phyloP scores from a whole-genome alignment of 208 protist species.

The Novymonas esmeraldas region DNA sequence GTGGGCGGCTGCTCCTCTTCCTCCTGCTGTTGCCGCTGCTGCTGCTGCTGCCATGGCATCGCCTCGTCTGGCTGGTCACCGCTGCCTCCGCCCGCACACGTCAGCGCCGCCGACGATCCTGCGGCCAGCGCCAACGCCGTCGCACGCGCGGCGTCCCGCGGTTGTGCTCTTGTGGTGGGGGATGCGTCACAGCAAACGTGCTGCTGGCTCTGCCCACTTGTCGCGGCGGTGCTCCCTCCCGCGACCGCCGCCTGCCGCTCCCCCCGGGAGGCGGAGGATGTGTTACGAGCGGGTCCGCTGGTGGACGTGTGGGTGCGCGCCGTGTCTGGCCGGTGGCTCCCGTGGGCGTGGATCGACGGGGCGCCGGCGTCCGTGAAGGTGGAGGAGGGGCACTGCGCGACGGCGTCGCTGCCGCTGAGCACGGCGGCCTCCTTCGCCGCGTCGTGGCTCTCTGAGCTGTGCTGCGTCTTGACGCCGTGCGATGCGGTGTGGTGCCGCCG shows the following conservation, averaged over 20 bases:
- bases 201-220: constrained; percentile 21
- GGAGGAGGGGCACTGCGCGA: background rate
- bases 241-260: too few relatives aligned
- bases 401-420: background rate
- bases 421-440: constrained; percentile 19
- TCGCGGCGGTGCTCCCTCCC: constrained; percentile 1
- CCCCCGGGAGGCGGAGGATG: too few relatives aligned
- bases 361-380: too few relatives aligned
- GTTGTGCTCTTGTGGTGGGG: constrained; percentile 17
- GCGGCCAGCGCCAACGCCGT: background rate
- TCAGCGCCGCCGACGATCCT: background rate
- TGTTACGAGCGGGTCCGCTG: constrained; percentile 14
- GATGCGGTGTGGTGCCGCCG: background rate
- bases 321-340: constrained; percentile 4
- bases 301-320: constrained; percentile 23
- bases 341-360: background rate
- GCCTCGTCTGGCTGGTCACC: constrained; percentile 12
- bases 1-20: too few relatives aligned
- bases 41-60: constrained; percentile 6
- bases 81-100: background rate
- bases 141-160: constrained; percentile 1
- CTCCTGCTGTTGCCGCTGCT: too few relatives aligned
- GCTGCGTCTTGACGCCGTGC: constrained; percentile 11
- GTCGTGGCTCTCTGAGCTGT: constrained; percentile 26
- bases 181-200: constrained; percentile 11